Evolutionary conservation across 83 land plant genomes (phyloP).

Genomic region (Picea engelmannii): DNA sequence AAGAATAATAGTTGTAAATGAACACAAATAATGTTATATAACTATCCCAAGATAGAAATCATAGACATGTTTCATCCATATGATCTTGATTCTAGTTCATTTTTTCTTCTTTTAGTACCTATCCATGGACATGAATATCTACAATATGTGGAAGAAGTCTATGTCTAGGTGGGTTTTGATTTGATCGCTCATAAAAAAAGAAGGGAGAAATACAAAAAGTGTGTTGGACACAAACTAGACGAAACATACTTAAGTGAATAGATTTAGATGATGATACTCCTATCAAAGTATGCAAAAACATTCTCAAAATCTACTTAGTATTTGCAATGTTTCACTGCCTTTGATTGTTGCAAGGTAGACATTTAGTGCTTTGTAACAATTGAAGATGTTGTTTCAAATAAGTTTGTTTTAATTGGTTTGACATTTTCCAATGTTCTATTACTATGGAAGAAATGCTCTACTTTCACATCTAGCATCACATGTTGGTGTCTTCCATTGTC

Average conservation of each 20-base stretch:
- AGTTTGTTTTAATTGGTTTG: not conserved
- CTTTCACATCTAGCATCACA: too few species aligned
- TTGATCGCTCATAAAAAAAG: conserved; percentile 11
- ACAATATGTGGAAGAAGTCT: conserved; percentile 15
- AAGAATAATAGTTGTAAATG: too few species aligned
- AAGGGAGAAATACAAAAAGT: conserved; percentile 11
- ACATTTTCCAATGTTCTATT: not conserved
- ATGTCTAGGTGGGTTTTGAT: conserved; percentile 65
- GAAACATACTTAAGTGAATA: conserved; percentile 21
- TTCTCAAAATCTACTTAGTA: not conserved
- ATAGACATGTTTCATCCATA: too few species aligned
- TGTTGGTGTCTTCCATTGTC: too few species aligned
- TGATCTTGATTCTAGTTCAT: conserved; percentile 37
- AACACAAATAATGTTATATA: too few species aligned
- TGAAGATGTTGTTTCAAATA: not conserved
- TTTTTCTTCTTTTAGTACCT: conserved; percentile 35
- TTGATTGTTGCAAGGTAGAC: not conserved
- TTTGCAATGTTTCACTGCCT: not conserved
- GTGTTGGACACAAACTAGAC: conserved; percentile 35
- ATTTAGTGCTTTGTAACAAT: not conserved
- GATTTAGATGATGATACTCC: conserved; percentile 33
- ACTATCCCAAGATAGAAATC: conserved; percentile 32
- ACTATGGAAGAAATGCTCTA: not conserved
- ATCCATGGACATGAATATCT: conserved; percentile 11
- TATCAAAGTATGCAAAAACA: not conserved